Percentiles rank a stretch among this genome's conserved stretches.
phyloP scores from a whole-genome alignment of 805 yeast species.

The Starmerella bombi region DNA sequence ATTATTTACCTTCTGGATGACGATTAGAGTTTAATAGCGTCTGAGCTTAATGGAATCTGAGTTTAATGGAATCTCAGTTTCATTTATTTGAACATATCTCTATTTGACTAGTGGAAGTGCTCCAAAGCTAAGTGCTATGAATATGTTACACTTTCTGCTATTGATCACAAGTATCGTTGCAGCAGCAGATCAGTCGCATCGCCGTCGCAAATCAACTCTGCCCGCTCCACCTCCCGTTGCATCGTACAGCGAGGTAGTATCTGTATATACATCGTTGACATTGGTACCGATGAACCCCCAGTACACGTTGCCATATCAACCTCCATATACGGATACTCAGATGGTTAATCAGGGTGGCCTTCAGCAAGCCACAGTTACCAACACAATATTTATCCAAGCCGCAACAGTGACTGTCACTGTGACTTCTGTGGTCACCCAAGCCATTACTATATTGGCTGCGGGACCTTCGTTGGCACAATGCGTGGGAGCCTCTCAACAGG shows the following conservation, averaged over 20 bases:
- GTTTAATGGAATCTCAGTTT: no score
- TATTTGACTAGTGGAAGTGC: no score
- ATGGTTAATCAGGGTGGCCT: slow-evolving; percentile 1
- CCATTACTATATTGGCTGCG: not conserved
- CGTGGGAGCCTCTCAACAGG: not conserved
- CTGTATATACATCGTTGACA: not conserved
- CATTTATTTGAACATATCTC: not conserved
- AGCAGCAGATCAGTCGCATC: not conserved
- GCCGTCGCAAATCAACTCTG: not conserved
- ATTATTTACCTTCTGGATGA: not conserved
- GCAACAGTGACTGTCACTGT: slow-evolving; percentile 1
- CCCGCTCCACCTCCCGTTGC: not conserved
- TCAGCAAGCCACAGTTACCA: not conserved
- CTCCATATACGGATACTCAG: not conserved
- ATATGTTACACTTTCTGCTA: not conserved
- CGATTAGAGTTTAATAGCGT: not conserved
- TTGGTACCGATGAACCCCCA: slow-evolving; percentile 1
- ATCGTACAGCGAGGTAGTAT: not conserved
- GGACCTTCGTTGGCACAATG: no score
- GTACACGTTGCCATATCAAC: not conserved
- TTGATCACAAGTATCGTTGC: not conserved
- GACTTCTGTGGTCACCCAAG: not conserved
- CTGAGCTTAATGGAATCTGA: no score
- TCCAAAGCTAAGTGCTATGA: not conserved
- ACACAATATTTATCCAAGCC: not conserved